Percentiles rank a stretch among this genome's conserved stretches.
phyloP scores from a whole-genome alignment of 306 rosid species.

The Casuarina cunninghamiana region DNA sequence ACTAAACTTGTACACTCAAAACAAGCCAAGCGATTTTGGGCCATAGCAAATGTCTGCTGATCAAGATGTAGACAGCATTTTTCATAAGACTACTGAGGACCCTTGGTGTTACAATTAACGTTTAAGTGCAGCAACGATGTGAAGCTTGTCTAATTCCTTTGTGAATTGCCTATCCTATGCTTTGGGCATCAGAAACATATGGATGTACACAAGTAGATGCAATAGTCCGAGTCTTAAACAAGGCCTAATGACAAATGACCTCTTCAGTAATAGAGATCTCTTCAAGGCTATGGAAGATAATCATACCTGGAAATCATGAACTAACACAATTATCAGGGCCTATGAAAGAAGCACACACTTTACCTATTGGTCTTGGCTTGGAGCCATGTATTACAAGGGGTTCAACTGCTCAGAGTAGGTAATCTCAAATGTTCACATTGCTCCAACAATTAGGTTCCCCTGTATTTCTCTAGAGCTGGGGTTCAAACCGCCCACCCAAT shows the following conservation, averaged over 20 bases:
- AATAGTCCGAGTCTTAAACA: neutral
- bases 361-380: neutral
- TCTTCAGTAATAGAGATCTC: slow-evolving; percentile 61
- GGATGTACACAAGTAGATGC: neutral
- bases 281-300: slow-evolving; percentile 70
- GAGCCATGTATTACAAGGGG: neutral
- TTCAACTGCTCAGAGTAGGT: neutral
- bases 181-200: neutral
- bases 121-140: too few species aligned
- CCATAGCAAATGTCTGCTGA: neutral
- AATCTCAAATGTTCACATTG: neutral
- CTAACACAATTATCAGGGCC: slow-evolving; percentile 11
- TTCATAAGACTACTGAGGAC: neutral
- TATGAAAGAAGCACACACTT: neutral
- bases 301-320: slow-evolving; percentile 60
- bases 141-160: neutral
- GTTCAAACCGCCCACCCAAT: slow-evolving; percentile 45
- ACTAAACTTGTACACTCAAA: neutral
- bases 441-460: slow-evolving; percentile 39
- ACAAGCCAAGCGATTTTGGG: neutral
- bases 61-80: neutral
- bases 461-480: slow-evolving; percentile 71
- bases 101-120: neutral
- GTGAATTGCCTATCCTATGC: neutral
- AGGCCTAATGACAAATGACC: slow-evolving; percentile 5